Conservation (phyloP, 306 rosid genomes). For the Malus sieversii region DNA sequence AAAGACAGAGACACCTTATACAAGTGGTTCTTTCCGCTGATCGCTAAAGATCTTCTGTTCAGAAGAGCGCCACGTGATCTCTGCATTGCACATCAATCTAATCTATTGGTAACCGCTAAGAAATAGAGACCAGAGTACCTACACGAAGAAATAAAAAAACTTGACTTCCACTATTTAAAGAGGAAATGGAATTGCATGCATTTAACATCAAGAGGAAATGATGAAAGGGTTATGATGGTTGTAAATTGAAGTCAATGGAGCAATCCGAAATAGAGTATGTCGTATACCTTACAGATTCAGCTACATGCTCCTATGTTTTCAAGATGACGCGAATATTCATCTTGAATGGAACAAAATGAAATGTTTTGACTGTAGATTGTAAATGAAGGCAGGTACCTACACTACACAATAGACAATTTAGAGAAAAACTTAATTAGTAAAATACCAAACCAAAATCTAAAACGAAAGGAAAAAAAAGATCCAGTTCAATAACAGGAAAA, state of each 20-base stretch:
- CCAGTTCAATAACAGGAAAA: background rate
- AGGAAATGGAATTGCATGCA: slow-evolving; percentile 11
- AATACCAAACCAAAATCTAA: background rate
- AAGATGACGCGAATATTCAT: background rate
- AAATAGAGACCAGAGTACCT: slow-evolving; percentile 20
- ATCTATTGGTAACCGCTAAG: slow-evolving; percentile 15
- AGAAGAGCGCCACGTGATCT: slow-evolving; percentile 71
- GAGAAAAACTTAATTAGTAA: background rate
- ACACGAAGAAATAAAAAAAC: slow-evolving; percentile 9
- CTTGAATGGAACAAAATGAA: background rate
- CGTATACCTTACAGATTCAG: background rate
- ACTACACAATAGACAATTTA: no score
- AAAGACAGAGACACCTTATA: slow-evolving; percentile 69
- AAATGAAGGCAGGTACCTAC: background rate
- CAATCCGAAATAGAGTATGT: background rate
- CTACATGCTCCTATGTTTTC: background rate
- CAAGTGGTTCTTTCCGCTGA: slow-evolving; percentile 40
- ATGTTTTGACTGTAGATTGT: background rate
- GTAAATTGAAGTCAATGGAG: background rate
- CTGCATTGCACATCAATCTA: slow-evolving; percentile 79
- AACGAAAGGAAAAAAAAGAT: background rate
- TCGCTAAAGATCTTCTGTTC: slow-evolving; percentile 52
- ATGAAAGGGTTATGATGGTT: background rate
- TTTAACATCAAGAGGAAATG: background rate
- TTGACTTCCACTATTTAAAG: no score